Base-by-base conservation (phyloP, 1,139 yeast species). In the Eremothecium cymbalariae region DNA sequence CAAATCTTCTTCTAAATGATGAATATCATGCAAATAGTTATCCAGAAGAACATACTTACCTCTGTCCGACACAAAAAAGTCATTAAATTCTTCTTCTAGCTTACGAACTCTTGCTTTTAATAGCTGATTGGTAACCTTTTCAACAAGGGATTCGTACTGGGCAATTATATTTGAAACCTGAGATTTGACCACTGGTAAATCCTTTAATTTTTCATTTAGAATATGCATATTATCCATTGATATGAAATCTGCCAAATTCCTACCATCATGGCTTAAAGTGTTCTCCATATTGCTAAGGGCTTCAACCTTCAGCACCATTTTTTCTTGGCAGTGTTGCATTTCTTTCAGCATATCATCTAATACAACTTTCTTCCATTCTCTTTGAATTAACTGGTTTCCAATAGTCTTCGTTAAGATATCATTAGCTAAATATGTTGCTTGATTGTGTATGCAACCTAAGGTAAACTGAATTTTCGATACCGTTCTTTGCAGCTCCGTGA, bases 1-100 rank as follows among this genome's bases (percentile, higher is more conserved):
- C 57, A 85, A 67, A 37, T 82, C 93, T 40, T 69, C 68, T 36
- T 85, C 94, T 37, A 79, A 60, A 0, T 67, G 62, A 6, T 62
- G 59, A 43, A 78, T 72, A 37, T 70, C 42, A 9, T 39, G 36
- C 2, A 48, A 42, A 5, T 46, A 45, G 15, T 38, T 34, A 8
- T 37, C 43, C n/a, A 52, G 11, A 6, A 34, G 32, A 17, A 40
- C 34, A 30, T 49, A 42, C 2, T 43, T 42, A 4, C 36, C 18
- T 9, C 44, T 41, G n/a, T 44, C 42, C 4, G 24, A 25, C 6
- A 45, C 43, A 23, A 53, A 47, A 3, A 36, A 34, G 6, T 31
- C 25, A 11, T 44, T 40, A 18, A 48, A 46, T 2, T 37, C 40
- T 8, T 25, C 17, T 21, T 47, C 44, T 8, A 58, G 32, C 4